These are phyloP conservation scores for Pyrus hybrid DNA, from an alignment of 331 rosid genomes.

Conservation along the genomic window DNA sequence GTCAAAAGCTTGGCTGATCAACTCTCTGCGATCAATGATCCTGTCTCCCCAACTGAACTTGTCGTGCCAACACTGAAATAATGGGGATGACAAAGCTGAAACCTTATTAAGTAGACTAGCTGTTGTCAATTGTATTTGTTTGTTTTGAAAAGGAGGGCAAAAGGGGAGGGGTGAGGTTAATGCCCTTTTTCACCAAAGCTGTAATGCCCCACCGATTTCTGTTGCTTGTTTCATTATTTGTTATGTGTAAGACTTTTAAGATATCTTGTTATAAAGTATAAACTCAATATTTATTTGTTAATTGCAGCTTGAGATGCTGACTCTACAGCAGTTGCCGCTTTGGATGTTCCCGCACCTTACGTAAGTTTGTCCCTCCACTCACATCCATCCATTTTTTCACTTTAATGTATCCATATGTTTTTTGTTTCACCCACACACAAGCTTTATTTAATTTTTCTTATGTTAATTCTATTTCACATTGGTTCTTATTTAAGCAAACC, in stretches of 20 bases:
- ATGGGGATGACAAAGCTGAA: background rate
- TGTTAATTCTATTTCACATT: no score
- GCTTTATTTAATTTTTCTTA: no score
- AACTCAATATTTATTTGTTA: background rate
- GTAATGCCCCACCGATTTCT: background rate
- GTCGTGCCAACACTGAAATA: background rate
- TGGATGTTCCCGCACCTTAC: constrained; percentile 65
- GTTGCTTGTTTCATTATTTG: background rate
- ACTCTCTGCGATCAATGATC: no score
- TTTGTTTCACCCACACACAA: background rate
- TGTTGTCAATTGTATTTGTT: background rate
- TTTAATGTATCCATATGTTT: background rate
- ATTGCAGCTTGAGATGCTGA: constrained; percentile 28
- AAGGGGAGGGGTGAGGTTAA: background rate
- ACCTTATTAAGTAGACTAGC: background rate
- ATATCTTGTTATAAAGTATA: background rate
- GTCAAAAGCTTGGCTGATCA: no score
- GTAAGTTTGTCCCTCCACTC: constrained; percentile 23
- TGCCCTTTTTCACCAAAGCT: background rate
- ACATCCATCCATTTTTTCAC: background rate
- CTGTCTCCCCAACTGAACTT: no score
- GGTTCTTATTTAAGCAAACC: no score
- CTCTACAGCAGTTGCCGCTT: constrained; percentile 40
- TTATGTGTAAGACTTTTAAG: background rate
- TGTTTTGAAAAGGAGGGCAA: background rate